Percentiles rank a stretch among this genome's conserved stretches.
Conservation (phyloP, 1,139 yeast species). For the Yamadazyma atmosphaerica region DNA sequence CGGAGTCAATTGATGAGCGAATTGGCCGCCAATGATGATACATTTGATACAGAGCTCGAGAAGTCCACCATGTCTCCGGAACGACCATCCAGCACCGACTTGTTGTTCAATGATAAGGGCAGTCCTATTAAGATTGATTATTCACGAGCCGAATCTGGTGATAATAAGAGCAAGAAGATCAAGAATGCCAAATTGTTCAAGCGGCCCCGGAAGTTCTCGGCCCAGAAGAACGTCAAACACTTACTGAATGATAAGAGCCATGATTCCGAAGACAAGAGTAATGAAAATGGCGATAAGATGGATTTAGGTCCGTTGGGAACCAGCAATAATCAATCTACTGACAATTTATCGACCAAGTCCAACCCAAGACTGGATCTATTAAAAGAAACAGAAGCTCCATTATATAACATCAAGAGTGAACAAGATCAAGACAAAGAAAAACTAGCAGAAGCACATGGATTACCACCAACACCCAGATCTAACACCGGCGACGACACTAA, state of each 20-base stretch:
- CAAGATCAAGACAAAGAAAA: slow-evolving; percentile 8
- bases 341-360: slow-evolving; percentile 17
- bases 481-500: slow-evolving; percentile 2
- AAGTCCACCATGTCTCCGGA: slow-evolving; percentile 23
- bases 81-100: slow-evolving; percentile 19
- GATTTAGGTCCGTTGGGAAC: slow-evolving; percentile 48
- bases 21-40: slow-evolving; percentile 32
- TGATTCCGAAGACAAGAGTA: slow-evolving; percentile 2
- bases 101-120: slow-evolving; percentile 36
- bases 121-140: slow-evolving; percentile 32
- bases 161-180: slow-evolving; percentile 23
- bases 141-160: slow-evolving; percentile 3
- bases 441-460: not conserved
- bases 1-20: slow-evolving; percentile 36
- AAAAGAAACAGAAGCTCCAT: slow-evolving; percentile 50
- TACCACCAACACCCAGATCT: slow-evolving; percentile 7
- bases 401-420: slow-evolving; percentile 37
- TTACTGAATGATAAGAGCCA: slow-evolving; percentile 13
- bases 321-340: slow-evolving; percentile 17
- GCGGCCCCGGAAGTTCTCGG: slow-evolving; percentile 40
- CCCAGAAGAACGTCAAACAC: slow-evolving; percentile 34
- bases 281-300: slow-evolving; percentile 11
- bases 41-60: slow-evolving; percentile 20
- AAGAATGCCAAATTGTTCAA: slow-evolving; percentile 29
- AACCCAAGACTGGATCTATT: slow-evolving; percentile 26